Percentiles rank a stretch among this genome's conserved stretches.
Evolutionary conservation across 169 alveolate genomes (phyloP).

Genomic region (Neospora caninum): DNA sequence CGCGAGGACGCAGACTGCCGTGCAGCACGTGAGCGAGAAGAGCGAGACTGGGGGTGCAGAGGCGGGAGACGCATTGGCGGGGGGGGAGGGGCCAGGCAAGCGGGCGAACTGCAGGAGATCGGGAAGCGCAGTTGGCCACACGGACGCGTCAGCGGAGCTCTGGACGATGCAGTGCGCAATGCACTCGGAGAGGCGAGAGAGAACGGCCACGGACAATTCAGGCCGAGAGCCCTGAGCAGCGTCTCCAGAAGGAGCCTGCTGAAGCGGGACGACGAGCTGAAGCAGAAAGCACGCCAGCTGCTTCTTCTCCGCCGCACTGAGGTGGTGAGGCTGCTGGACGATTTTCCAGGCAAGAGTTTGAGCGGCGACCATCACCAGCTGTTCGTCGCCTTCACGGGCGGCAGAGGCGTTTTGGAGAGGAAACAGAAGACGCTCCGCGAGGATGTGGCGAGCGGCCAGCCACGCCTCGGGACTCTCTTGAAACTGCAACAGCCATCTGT

Average conservation of each 20-base stretch:
- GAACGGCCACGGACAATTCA: neutral
- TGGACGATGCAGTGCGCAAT: conserved; percentile 23
- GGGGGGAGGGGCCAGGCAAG: neutral
- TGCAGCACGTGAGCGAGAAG: conserved; percentile 25
- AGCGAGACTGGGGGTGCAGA: neutral
- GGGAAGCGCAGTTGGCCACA: conserved; percentile 2
- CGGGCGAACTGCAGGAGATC: conserved; percentile 29
- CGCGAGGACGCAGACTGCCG: conserved; percentile 13
- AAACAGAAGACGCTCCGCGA: neutral
- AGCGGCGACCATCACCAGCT: conserved; percentile 22
- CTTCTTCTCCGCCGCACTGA: conserved; percentile 39
- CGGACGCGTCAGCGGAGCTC: neutral
- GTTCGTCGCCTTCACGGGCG: neutral
- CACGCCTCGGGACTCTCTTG: conserved; percentile 57
- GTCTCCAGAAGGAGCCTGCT: conserved; percentile 10
- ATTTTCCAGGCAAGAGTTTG: conserved; percentile 62
- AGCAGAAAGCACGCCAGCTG: conserved; percentile 39
- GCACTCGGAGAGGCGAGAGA: conserved; percentile 32
- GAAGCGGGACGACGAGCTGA: neutral
- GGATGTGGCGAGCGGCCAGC: conserved; percentile 32
- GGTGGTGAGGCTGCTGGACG: conserved; percentile 3
- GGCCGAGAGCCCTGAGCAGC: neutral
- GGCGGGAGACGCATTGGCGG: neutral
- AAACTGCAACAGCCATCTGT: conserved; percentile 55
- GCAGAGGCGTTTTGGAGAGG: neutral